A percentile compares a stretch with the other conserved stretches of the same genome.
Conservation (phyloP, 768 basidiomycete genomes). For the Cyathus striatus region DNA sequence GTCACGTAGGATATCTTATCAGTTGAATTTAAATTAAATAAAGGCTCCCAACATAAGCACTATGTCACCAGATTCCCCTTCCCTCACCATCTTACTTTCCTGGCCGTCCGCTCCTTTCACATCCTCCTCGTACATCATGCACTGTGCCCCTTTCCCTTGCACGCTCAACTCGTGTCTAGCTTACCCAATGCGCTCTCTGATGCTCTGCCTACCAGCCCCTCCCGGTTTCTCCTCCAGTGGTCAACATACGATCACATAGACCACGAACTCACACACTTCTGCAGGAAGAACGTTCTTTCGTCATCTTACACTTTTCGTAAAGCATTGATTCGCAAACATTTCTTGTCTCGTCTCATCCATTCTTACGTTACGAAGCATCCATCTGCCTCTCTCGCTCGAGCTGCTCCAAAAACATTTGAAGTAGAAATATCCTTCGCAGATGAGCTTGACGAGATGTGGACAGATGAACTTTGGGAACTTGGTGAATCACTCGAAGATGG, state of each 20-base stretch:
- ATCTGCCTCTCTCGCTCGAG: constrained; percentile 44
- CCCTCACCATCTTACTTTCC: constrained; percentile 23
- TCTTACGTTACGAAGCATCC: constrained; percentile 71
- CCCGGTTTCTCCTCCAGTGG: constrained; percentile 61
- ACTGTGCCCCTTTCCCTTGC: too few relatives aligned
- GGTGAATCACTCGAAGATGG: constrained; percentile 51
- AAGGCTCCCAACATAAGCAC: background rate
- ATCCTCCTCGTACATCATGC: constrained; percentile 34
- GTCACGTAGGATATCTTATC: background rate
- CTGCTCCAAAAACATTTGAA: constrained; percentile 74
- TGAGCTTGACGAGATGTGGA: constrained; percentile 90
- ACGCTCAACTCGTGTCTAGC: too few relatives aligned
- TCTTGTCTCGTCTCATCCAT: constrained; percentile 69
- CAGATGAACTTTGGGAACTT: constrained; percentile 91
- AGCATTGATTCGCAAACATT: constrained; percentile 92
- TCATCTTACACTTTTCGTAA: constrained; percentile 90
- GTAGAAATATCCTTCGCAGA: constrained; percentile 87
- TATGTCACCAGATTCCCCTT: background rate
- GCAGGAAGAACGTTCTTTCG: constrained; percentile 50
- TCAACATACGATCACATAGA: constrained; percentile 85
- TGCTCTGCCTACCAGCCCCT: too few relatives aligned
- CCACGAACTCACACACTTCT: constrained; percentile 61
- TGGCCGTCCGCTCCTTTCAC: constrained; percentile 51
- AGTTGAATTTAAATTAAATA: too few relatives aligned
- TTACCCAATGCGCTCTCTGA: too few relatives aligned